Percentiles rank a stretch among this genome's conserved stretches.
Evolutionary conservation across 345 rosid species (phyloP).

Genomic region (Citrus glauca): DNA sequence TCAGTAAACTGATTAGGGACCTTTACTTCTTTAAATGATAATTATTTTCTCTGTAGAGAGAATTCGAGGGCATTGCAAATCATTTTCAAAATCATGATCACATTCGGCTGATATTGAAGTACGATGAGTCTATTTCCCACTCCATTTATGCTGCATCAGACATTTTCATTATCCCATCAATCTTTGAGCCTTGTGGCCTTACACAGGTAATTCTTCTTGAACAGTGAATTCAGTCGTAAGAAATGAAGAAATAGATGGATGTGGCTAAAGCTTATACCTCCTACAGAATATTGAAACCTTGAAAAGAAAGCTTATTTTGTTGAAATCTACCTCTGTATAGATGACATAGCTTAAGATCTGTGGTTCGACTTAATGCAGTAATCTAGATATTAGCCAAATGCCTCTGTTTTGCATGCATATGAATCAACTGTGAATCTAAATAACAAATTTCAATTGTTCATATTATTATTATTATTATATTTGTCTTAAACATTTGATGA

Average conservation of each 20-base stretch:
- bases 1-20: constrained; percentile 1
- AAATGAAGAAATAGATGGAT: neutral
- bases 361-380: neutral
- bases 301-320: neutral
- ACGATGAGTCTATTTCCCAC: constrained; percentile 87
- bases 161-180: constrained; percentile 89
- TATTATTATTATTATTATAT: neutral
- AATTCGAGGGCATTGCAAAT: constrained; percentile 80
- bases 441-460: neutral
- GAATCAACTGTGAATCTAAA: neutral
- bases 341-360: neutral
- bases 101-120: constrained; percentile 71
- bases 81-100: constrained; percentile 67
- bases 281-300: constrained; percentile 2
- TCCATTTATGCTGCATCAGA: constrained; percentile 84
- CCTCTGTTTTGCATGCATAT: neutral
- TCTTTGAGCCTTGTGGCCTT: constrained; percentile 98
- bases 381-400: neutral
- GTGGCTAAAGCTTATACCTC: neutral
- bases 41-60: constrained; percentile 44
- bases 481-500: neutral
- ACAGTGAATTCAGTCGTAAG: neutral
- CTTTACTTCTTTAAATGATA: too few species aligned
- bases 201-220: constrained; percentile 66
- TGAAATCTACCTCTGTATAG: neutral